Conservation (phyloP, 306 rosid species). For the Rosa rugosa region DNA sequence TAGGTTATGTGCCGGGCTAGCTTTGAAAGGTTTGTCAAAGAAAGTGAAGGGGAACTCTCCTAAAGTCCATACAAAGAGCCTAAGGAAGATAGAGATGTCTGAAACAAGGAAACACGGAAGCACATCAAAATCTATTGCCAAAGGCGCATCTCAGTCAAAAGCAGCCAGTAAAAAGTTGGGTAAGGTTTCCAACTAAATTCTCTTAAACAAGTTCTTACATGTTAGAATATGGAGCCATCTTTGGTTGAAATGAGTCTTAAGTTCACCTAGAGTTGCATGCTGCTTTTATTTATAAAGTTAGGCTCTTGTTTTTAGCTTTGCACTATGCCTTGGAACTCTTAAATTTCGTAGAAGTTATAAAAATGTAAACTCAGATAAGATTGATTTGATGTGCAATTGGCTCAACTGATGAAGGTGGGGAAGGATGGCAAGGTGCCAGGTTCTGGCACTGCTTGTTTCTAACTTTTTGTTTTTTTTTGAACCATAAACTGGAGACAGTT, state of each 20-base stretch:
- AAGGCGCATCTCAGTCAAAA: slow-evolving; percentile 56
- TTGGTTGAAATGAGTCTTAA: not conserved
- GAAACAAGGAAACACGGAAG: slow-evolving; percentile 60
- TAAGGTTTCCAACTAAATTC: slow-evolving; percentile 34
- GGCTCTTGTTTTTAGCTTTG: not conserved
- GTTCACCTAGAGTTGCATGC: not conserved
- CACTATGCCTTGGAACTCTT: not conserved
- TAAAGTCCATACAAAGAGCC: slow-evolving; percentile 45
- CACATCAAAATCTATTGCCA: slow-evolving; percentile 50
- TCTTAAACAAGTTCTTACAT: not conserved
- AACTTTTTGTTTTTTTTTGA: slow-evolving; percentile 31
- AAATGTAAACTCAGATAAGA: not conserved
- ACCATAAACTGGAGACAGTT: slow-evolving; percentile 49
- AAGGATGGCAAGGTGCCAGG: not conserved
- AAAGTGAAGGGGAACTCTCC: slow-evolving; percentile 47
- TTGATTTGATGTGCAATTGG: not conserved
- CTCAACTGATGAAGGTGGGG: not conserved
- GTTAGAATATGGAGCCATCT: not conserved
- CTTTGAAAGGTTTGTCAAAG: slow-evolving; percentile 45
- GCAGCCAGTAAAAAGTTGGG: slow-evolving; percentile 60
- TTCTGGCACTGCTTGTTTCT: not conserved
- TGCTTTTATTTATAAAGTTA: not conserved
- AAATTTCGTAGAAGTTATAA: not conserved
- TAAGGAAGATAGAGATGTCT: slow-evolving; percentile 42
- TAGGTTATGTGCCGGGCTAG: slow-evolving; percentile 45